A percentile compares a stretch with the other conserved stretches of the same genome.
Evolutionary conservation across 1,284 basidiomycete species (phyloP).

Genomic region (Phenoliferia sp.): DNA sequence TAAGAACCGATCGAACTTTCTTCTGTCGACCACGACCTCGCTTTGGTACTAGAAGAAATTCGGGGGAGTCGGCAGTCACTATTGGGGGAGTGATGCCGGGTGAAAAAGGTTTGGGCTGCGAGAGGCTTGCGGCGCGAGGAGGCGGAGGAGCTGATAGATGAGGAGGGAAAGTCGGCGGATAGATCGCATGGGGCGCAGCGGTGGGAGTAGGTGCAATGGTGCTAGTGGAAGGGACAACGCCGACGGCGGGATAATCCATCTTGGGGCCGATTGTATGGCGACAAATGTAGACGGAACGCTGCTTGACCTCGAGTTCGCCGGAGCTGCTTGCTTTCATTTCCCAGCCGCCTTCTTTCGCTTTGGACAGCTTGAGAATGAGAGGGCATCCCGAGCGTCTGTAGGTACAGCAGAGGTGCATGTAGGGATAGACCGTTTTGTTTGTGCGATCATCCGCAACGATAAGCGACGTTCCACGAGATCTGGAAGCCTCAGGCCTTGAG

Average conservation of each 20-base stretch:
- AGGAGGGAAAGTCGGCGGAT: not conserved
- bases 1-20: no score
- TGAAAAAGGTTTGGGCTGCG: constrained; percentile 1
- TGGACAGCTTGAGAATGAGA: constrained; percentile 24
- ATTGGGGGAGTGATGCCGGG: not conserved
- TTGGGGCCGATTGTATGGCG: constrained; percentile 6
- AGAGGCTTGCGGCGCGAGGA: not conserved
- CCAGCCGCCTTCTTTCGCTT: constrained; percentile 29
- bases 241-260: no score
- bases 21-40: no score
- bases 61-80: no score
- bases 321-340: constrained; percentile 6
- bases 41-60: no score
- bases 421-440: constrained; percentile 19
- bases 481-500: not conserved
- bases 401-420: constrained; percentile 31
- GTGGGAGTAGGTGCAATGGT: not conserved
- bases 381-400: constrained; percentile 25
- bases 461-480: constrained; percentile 13
- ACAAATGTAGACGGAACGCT: not conserved
- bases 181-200: not conserved
- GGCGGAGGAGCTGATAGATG: not conserved
- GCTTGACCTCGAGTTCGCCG: not conserved
- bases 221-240: constrained; percentile 8
- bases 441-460: constrained; percentile 26